phyloP scores from a whole-genome alignment of 1,284 basidiomycete genomes.

The Trichosporon sp. region DNA sequence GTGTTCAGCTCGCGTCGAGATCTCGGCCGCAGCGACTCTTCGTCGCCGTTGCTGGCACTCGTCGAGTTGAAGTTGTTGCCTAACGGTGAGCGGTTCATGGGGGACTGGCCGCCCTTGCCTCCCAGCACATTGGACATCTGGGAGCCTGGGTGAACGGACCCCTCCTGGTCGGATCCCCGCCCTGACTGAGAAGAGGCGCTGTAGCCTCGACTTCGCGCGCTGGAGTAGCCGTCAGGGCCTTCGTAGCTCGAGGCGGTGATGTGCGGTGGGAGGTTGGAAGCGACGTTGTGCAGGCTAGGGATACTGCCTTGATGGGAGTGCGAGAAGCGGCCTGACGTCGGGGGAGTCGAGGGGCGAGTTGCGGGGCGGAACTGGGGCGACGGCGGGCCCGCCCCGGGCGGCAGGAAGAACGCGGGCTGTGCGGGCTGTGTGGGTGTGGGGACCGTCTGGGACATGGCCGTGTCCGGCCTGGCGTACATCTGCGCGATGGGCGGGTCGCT shows the following conservation, averaged over 20 bases:
- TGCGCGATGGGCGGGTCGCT: constrained; percentile 1
- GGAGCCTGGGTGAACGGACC: constrained; percentile 3
- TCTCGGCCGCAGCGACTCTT: constrained; percentile 5
- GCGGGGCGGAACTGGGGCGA: constrained; percentile 14
- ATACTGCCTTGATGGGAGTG: constrained; percentile 15
- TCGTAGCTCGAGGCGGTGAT: constrained; percentile 9
- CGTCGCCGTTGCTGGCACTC: neutral
- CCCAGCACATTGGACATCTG: neutral
- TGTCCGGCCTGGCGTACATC: constrained; percentile 1
- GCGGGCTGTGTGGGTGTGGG: neutral
- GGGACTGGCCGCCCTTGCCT: neutral
- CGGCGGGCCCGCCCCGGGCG: constrained; percentile 21
- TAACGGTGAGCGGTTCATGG: neutral
- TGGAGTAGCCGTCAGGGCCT: constrained; percentile 21
- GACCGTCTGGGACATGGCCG: constrained; percentile 4
- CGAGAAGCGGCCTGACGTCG: constrained; percentile 2
- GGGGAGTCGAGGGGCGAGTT: constrained; percentile 10
- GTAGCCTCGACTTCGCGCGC: constrained; percentile 13
- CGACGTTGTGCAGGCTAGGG: constrained; percentile 22
- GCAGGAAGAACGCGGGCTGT: constrained; percentile 18
- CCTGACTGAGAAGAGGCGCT: constrained; percentile 18
- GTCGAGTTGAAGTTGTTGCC: neutral
- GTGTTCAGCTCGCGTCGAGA: neutral
- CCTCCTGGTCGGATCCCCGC: constrained; percentile 17
- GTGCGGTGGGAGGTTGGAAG: constrained; percentile 20